Evolutionary conservation across 345 rosid genomes (phyloP).

Genomic region (Rubroshorea leprosula): DNA sequence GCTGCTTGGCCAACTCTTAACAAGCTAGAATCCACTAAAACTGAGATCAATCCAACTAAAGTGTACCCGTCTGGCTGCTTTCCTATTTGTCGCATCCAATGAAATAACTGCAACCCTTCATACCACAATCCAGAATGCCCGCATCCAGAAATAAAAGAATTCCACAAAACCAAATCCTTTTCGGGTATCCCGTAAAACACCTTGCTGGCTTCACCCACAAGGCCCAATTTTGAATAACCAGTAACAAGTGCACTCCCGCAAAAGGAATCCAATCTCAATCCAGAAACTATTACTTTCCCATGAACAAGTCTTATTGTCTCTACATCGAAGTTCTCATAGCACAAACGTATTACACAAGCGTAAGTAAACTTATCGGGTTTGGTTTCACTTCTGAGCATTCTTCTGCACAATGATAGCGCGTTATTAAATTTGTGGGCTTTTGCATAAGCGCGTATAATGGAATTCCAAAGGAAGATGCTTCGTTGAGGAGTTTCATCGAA

Average conservation of each 20-base stretch:
- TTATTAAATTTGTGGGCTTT: constrained; percentile 28
- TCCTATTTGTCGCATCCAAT: constrained; percentile 41
- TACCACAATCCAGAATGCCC: constrained; percentile 43
- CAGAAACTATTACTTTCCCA: constrained; percentile 47
- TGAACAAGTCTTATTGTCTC: constrained; percentile 48
- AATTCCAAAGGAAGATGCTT: constrained; percentile 84
- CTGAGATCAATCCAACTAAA: constrained; percentile 52
- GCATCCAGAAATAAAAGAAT: constrained; percentile 73
- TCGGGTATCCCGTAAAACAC: constrained; percentile 41
- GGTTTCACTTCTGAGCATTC: constrained; percentile 42
- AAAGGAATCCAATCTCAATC: constrained; percentile 49
- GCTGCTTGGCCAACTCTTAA: constrained; percentile 43
- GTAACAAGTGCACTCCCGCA: constrained; percentile 59
- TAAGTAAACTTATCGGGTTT: constrained; percentile 68
- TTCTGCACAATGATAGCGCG: constrained; percentile 33
- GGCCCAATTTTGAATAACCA: constrained; percentile 54
- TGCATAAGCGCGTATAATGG: constrained; percentile 70
- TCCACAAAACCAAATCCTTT: constrained; percentile 78
- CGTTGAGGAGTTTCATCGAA: constrained; percentile 63
- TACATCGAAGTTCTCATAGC: constrained; percentile 42
- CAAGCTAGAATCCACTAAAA: constrained; percentile 40
- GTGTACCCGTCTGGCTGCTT: constrained; percentile 61
- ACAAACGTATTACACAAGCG: constrained; percentile 64
- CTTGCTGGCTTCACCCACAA: constrained; percentile 49
- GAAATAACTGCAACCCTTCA: constrained; percentile 47